A percentile compares a stretch with the other conserved stretches of the same genome.
Evolutionary conservation across 2,329 filamentous ascomycete genomes (phyloP).

Genomic region (Pseudogymnoascus pannorum): DNA sequence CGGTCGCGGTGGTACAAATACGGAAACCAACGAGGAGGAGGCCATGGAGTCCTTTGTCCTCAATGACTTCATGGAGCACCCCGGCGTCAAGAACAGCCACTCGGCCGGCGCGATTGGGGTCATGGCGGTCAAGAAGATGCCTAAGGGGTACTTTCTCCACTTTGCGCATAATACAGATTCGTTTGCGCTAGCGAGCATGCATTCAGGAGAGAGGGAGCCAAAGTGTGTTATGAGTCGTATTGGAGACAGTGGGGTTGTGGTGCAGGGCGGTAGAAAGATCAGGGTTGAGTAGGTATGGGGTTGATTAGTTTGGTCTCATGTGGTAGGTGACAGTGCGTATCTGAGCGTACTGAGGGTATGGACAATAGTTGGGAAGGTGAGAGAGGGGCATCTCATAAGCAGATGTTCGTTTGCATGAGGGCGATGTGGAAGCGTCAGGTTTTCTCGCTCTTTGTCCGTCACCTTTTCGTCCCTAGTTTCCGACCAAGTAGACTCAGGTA

Average conservation of each 20-base stretch:
- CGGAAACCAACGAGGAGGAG: conserved; percentile 68
- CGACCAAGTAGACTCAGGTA: background rate
- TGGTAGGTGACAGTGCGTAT: background rate
- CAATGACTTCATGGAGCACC: conserved; percentile 89
- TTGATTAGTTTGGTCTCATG: background rate
- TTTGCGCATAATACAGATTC: conserved; percentile 95
- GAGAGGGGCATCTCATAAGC: background rate
- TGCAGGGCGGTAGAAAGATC: conserved; percentile 28
- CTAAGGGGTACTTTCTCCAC: conserved; percentile 71
- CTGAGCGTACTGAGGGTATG: no score
- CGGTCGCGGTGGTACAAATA: conserved; percentile 51
- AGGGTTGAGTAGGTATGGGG: conserved; percentile 17
- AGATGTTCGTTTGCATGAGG: background rate
- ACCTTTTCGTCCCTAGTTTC: conserved; percentile 1
- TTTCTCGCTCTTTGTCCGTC: background rate
- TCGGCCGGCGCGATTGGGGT: conserved; percentile 86
- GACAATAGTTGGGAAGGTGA: background rate
- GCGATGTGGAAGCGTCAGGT: background rate
- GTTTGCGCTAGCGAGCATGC: conserved; percentile 83
- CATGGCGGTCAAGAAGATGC: conserved; percentile 79
- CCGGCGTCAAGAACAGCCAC: conserved; percentile 71
- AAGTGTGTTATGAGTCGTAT: conserved; percentile 79
- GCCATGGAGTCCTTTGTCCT: conserved; percentile 70
- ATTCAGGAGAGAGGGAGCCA: conserved; percentile 65
- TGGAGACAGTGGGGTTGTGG: conserved; percentile 23